Conservation (phyloP, 2,329 filamentous ascomycete species). For the Claviceps digitariae region DNA sequence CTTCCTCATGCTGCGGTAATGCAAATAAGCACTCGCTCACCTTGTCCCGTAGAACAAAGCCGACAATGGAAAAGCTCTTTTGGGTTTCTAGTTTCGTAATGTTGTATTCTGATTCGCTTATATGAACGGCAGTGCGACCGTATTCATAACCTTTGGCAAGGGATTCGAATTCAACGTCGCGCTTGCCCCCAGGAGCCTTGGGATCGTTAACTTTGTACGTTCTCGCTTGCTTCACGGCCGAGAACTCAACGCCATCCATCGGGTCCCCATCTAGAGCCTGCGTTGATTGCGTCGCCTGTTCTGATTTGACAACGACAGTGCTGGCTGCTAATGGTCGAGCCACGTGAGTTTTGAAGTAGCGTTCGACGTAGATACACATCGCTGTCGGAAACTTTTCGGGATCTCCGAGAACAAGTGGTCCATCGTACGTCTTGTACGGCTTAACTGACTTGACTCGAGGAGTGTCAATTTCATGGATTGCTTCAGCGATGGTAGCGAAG, state of each 20-base stretch:
- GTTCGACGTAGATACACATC: slow-evolving; percentile 72
- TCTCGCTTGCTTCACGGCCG: slow-evolving; percentile 61
- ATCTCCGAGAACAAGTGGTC: slow-evolving; percentile 67
- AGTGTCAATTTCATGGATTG: slow-evolving; percentile 63
- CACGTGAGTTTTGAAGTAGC: slow-evolving; percentile 76
- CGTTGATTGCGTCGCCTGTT: slow-evolving; percentile 37
- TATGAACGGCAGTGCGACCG: slow-evolving; percentile 79
- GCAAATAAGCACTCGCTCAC: slow-evolving; percentile 26
- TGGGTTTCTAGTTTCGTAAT: slow-evolving; percentile 75
- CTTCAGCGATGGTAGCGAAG: slow-evolving; percentile 77
- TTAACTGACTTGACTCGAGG: slow-evolving; percentile 65
- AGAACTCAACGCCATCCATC: slow-evolving; percentile 43
- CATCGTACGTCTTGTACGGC: slow-evolving; percentile 68
- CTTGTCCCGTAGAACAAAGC: slow-evolving; percentile 64
- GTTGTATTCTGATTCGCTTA: slow-evolving; percentile 73
- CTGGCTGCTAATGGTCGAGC: slow-evolving; percentile 64
- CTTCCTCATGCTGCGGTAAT: neutral
- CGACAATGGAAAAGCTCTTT: slow-evolving; percentile 67
- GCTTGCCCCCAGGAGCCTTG: slow-evolving; percentile 61
- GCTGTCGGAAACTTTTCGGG: slow-evolving; percentile 59
- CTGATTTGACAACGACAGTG: slow-evolving; percentile 51
- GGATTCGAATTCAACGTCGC: slow-evolving; percentile 66
- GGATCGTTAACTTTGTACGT: slow-evolving; percentile 72
- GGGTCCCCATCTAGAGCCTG: slow-evolving; percentile 32
- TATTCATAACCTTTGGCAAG: slow-evolving; percentile 93